A percentile compares a stretch with the other conserved stretches of the same genome.
phyloP scores from a whole-genome alignment of 306 rosid species.

The Hylodesmum podocarpum region DNA sequence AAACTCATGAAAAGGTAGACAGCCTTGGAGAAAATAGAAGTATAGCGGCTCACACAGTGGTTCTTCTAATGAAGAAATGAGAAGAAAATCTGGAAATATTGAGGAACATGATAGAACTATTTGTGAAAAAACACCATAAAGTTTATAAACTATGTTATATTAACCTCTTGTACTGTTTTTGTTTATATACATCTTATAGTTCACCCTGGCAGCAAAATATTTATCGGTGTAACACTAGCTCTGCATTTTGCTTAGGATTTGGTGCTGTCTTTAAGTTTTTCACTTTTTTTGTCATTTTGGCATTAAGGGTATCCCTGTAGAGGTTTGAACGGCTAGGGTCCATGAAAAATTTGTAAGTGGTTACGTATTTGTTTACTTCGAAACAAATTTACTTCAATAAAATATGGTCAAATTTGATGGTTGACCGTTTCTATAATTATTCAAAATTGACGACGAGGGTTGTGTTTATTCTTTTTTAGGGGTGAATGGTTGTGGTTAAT shows the following conservation, averaged over 20 bases:
- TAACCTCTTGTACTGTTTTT: conserved; percentile 14
- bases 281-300: background rate
- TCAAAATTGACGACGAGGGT: background rate
- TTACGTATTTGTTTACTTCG: background rate
- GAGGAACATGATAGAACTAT: conserved; percentile 1
- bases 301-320: background rate
- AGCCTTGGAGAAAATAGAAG: conserved; percentile 97
- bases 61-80: conserved; percentile 87
- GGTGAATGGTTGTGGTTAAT: background rate
- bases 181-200: conserved; percentile 10
- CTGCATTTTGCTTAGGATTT: background rate
- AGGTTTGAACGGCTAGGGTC: background rate
- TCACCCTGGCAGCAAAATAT: background rate
- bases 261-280: background rate
- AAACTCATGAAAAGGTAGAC: conserved; percentile 97
- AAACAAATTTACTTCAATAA: background rate
- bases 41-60: conserved; percentile 95
- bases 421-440: background rate
- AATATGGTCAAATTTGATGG: background rate
- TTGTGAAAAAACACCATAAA: background rate
- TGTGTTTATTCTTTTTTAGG: background rate
- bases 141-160: background rate
- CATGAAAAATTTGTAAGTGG: background rate
- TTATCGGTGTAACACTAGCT: background rate
- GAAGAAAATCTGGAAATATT: background rate